Percentiles rank a stretch among this genome's conserved stretches.
phyloP scores from a whole-genome alignment of 176 grass and related monocot species.

The Hordeum marinum region DNA sequence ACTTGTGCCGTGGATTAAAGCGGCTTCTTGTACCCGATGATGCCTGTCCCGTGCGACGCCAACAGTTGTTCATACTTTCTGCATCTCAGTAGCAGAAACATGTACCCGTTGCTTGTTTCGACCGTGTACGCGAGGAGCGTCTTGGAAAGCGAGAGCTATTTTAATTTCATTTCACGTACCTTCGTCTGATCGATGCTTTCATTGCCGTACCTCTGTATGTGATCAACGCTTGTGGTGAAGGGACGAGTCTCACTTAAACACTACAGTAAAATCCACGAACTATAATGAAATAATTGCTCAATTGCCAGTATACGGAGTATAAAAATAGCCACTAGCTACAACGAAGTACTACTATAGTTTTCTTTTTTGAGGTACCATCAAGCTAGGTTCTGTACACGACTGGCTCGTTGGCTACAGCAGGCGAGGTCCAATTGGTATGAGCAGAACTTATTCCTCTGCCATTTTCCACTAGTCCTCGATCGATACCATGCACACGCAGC shows the following conservation, averaged over 20 bases:
- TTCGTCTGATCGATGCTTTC: too few relatives aligned
- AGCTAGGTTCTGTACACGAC: not conserved
- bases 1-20: not conserved
- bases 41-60: not conserved
- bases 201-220: too few relatives aligned
- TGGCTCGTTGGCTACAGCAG: not conserved
- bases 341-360: too few relatives aligned
- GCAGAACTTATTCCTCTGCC: not conserved
- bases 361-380: not conserved
- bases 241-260: too few relatives aligned
- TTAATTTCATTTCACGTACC: too few relatives aligned
- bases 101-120: not conserved
- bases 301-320: too few relatives aligned
- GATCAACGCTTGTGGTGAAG: too few relatives aligned
- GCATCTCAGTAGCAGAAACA: not conserved
- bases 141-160: not conserved
- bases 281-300: too few relatives aligned
- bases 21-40: not conserved
- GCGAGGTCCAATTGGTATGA: not conserved
- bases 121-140: not conserved
- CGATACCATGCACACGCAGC: not conserved
- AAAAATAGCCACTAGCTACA: too few relatives aligned
- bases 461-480: not conserved
- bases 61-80: not conserved
- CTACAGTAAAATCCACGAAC: too few relatives aligned